phyloP scores from a whole-genome alignment of 108 stramenopile genomes.

The Stephanodiscus triporus region DNA sequence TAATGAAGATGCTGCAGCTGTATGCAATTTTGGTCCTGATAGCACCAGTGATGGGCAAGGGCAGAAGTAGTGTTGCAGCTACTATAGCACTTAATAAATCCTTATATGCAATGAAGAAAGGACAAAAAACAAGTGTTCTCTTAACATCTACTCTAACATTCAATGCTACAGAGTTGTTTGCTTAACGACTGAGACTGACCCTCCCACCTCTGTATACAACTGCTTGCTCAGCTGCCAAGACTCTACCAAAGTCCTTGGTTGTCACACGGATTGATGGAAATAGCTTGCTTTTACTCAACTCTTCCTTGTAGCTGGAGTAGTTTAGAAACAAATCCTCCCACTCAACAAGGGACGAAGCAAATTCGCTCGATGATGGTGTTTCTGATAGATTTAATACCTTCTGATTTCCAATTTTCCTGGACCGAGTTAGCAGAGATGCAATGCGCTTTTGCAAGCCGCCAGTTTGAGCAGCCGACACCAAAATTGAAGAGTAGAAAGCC shows the following conservation, averaged over 20 bases:
- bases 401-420: slow-evolving; percentile 25
- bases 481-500: slow-evolving; percentile 61
- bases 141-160: neutral
- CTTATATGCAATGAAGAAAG: neutral
- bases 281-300: slow-evolving; percentile 5
- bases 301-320: slow-evolving; percentile 44
- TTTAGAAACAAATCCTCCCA: slow-evolving; percentile 43
- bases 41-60: neutral
- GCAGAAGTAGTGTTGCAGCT: neutral
- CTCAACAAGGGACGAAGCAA: neutral
- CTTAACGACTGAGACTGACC: slow-evolving; percentile 5
- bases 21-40: neutral
- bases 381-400: slow-evolving; percentile 28
- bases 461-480: slow-evolving; percentile 53
- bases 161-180: neutral
- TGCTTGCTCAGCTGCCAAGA: slow-evolving; percentile 49
- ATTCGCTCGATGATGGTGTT: slow-evolving; percentile 5
- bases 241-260: slow-evolving; percentile 32
- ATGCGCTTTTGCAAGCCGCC: slow-evolving; percentile 66
- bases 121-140: neutral
- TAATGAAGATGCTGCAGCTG: neutral
- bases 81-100: neutral
- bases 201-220: slow-evolving; percentile 31
- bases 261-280: slow-evolving; percentile 40
- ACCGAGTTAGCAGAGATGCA: slow-evolving; percentile 52